Percentiles rank a stretch among this genome's conserved stretches.
Evolutionary conservation across 306 rosid genomes (phyloP).

Genomic region (Corylus americana): DNA sequence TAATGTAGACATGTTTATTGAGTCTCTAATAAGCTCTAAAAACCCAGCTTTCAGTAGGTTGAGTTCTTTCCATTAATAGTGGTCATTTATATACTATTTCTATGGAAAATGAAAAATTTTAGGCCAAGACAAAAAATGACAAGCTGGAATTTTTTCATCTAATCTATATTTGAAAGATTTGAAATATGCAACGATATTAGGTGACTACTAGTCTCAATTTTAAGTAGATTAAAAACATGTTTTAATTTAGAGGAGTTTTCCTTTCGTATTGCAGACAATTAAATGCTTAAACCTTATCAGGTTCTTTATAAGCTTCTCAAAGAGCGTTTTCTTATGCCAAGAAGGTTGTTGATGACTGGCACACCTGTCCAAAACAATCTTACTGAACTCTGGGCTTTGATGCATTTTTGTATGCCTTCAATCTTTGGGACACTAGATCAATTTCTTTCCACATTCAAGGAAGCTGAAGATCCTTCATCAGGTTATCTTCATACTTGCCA

Average conservation of each 20-base stretch:
- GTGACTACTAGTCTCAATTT: background rate
- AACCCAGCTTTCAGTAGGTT: background rate
- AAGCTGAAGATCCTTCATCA: conserved; percentile 60
- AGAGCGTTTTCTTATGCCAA: conserved; percentile 77
- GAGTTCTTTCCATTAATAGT: too few relatives aligned
- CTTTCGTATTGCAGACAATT: conserved; percentile 19
- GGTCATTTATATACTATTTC: background rate
- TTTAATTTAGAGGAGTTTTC: background rate
- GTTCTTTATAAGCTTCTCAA: conserved; percentile 77
- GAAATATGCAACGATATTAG: background rate
- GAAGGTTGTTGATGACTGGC: conserved; percentile 92
- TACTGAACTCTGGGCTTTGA: conserved; percentile 88
- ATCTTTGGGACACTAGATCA: conserved; percentile 73
- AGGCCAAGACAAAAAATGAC: background rate
- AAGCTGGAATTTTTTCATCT: background rate
- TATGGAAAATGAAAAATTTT: background rate
- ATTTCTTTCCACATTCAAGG: conserved; percentile 80
- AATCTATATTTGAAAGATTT: background rate
- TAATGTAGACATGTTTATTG: background rate
- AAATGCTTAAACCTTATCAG: conserved; percentile 46
- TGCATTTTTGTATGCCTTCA: conserved; percentile 91
- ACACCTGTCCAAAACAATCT: conserved; percentile 94
- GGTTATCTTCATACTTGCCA: conserved; percentile 42
- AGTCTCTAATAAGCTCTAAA: background rate
- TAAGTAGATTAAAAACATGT: background rate